These are phyloP conservation scores for Elsinoe fawcettii DNA, from an alignment of 2,329 filamentous ascomycete species.

Conservation along the genomic window DNA sequence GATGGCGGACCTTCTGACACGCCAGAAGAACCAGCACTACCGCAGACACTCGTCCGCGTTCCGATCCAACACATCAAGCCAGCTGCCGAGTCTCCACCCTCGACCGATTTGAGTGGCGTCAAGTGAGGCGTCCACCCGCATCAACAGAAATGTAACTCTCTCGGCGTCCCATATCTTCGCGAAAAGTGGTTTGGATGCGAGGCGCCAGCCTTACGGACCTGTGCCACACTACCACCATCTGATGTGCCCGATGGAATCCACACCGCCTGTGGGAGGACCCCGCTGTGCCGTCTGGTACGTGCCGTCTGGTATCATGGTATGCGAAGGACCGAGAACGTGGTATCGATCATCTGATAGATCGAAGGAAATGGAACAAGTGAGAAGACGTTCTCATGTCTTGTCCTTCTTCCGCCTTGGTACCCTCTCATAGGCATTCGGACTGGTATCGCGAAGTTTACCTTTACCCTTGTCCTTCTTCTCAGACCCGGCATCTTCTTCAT, in stretches of 20 bases:
- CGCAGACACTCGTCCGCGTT: constrained; percentile 76
- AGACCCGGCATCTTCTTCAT: neutral
- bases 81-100: constrained; percentile 25
- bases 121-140: constrained; percentile 12
- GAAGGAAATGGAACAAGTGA: neutral
- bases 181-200: too few species aligned
- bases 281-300: too few species aligned
- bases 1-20: constrained; percentile 34
- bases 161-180: too few species aligned
- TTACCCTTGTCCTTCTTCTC: constrained; percentile 32
- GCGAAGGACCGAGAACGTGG: neutral
- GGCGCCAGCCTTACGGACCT: too few species aligned
- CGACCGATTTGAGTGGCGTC: constrained; percentile 21
- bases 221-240: too few species aligned
- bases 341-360: neutral
- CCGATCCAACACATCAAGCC: constrained; percentile 59
- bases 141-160: neutral
- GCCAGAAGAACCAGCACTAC: constrained; percentile 49
- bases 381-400: neutral
- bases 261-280: too few species aligned
- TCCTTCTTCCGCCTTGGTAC: constrained; percentile 47
- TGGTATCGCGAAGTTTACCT: constrained; percentile 47
- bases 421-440: constrained; percentile 77
- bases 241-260: too few species aligned
- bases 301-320: too few species aligned